Base-by-base conservation (phyloP, 345 rosid genomes). In the Camelina hispida region DNA sequence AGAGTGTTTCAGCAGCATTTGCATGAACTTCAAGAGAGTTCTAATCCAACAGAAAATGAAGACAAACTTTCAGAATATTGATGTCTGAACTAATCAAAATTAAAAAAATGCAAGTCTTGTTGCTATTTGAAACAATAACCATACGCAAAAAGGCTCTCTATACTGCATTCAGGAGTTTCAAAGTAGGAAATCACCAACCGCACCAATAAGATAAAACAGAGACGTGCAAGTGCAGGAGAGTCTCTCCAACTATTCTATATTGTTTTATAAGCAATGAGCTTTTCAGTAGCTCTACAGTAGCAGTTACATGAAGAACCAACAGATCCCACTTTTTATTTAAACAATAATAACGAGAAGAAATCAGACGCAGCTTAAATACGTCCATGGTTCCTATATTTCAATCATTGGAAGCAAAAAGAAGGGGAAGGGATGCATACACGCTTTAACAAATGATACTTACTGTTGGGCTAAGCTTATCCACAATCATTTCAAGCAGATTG, bases 401-500 rank as follows among this genome's bases (percentile, higher is more conserved):
- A n/a, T 42, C 48, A 20, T 62, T 46, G 47, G 22, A 18, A 14
- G 62, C 51, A 40, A 48, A 40, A 78, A 2, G 48, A 78, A 66
- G 16, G 63, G 16, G 59, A 57, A 13, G 69, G 17, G 60, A 57
- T 16, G 22, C 18, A 68, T 57, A 53, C 34, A 32, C 40, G 22
- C 15, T 23, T 38, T 30, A 1, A 35, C 17, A 60, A 20, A 18
- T 53, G 15, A 15, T 67, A 84, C 97, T 83, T 82, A 95, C 99
- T 48, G 85, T 82, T 76, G 97, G 93, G 83, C 78, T 87, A 83
- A 95, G 82, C 83, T 95, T 92, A 81, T 95, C 96, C 57, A 90
- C 97, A 55, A 95, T 89, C 97, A 95, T 90, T 84, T 92, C 97
- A 46, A 95, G 84, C 83, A 90, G 85, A 85, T 89, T 85, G 87